Evolutionary conservation across 140 eudicot species (phyloP).

Genomic region (Oenanthe javanica): DNA sequence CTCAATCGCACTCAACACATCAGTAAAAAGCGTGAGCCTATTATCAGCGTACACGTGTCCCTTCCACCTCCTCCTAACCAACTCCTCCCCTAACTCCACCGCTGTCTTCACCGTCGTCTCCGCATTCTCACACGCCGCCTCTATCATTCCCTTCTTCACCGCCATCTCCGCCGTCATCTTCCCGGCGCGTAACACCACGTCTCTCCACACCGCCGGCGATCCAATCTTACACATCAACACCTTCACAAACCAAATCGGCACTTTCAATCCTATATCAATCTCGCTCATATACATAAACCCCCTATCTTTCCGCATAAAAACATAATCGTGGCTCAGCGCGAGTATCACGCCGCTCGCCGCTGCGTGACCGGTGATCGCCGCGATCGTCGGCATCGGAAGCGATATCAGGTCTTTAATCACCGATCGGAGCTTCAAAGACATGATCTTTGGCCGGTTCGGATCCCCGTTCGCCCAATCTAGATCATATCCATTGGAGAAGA

Average conservation of each 20-base stretch:
- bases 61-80: conserved; percentile 25
- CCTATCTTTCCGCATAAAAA: conserved; percentile 13
- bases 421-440: conserved; percentile 14
- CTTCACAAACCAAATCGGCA: conserved; percentile 2
- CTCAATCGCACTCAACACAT: not conserved
- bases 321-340: conserved; percentile 9
- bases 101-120: conserved; percentile 27
- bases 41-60: conserved; percentile 20
- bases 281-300: conserved; percentile 18
- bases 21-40: not conserved
- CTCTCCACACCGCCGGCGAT: conserved; percentile 17
- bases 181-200: conserved; percentile 19
- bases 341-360: conserved; percentile 7
- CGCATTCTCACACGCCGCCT: conserved; percentile 16
- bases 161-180: conserved; percentile 37
- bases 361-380: conserved; percentile 18
- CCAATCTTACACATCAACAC: conserved; percentile 16
- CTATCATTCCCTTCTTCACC: conserved; percentile 19
- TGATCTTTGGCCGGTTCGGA: not conserved
- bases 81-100: conserved; percentile 25
- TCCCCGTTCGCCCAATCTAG: not conserved
- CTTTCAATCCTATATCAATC: conserved; percentile 1
- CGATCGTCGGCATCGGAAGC: conserved; percentile 20
- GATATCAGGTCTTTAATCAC: conserved; percentile 13
- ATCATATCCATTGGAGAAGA: conserved; percentile 14